Percentiles rank a stretch among this genome's conserved stretches.
Conservation (phyloP, 2,329 filamentous ascomycete genomes). For the Pseudogymnoascus sp. region DNA sequence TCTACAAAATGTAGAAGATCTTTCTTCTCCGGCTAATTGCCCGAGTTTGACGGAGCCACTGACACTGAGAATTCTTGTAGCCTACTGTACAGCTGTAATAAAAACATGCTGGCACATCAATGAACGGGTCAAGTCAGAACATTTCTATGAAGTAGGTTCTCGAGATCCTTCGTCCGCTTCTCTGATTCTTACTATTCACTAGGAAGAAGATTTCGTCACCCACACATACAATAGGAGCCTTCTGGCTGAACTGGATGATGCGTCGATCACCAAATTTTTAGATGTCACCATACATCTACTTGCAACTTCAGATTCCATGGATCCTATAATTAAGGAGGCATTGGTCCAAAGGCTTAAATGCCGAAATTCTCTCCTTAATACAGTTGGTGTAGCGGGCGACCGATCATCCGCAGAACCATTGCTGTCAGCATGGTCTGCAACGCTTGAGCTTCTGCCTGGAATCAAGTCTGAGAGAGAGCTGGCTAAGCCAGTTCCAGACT, state of each 20-base stretch:
- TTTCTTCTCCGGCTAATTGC: conserved; percentile 15
- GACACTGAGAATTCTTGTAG: conserved; percentile 58
- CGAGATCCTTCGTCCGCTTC: background rate
- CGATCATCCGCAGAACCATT: conserved; percentile 34
- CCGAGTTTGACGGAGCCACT: conserved; percentile 35
- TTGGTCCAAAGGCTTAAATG: conserved; percentile 59
- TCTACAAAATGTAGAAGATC: conserved; percentile 52
- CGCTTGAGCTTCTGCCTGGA: conserved; percentile 38
- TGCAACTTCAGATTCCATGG: conserved; percentile 17
- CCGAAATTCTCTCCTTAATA: conserved; percentile 52
- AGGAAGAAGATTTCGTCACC: conserved; percentile 96
- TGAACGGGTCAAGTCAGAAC: conserved; percentile 66
- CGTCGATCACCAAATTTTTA: conserved; percentile 26
- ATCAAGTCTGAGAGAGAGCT: conserved; percentile 54
- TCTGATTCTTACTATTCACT: conserved; percentile 5
- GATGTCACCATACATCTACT: conserved; percentile 27
- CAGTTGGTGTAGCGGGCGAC: conserved; percentile 41
- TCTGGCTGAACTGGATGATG: conserved; percentile 52
- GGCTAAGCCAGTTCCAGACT: conserved; percentile 58
- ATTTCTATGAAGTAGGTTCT: conserved; percentile 72
- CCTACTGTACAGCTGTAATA: conserved; percentile 77
- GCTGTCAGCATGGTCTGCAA: conserved; percentile 34
- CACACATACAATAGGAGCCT: conserved; percentile 80
- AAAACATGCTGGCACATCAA: conserved; percentile 79
- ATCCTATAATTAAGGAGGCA: conserved; percentile 39